Percentiles rank a stretch among this genome's conserved stretches.
These are phyloP conservation scores for Colletotrichum godetiae DNA, from an alignment of 2,329 filamentous ascomycete genomes.

Conservation along the genomic window DNA sequence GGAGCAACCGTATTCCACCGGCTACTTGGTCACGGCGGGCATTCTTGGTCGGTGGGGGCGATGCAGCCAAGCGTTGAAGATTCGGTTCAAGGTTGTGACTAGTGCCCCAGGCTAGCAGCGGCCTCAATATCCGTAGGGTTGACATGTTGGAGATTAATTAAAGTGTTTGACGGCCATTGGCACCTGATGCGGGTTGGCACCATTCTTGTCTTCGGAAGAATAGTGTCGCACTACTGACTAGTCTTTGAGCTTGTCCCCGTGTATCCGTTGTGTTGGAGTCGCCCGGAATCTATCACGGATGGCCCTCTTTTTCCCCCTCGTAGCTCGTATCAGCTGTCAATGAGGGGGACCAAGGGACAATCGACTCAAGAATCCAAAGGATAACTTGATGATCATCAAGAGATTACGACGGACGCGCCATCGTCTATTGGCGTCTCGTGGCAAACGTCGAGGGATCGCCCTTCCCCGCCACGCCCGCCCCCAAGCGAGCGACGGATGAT, in stretches of 20 bases:
- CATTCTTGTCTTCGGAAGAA: constrained; percentile 28
- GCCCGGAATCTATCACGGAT: background rate
- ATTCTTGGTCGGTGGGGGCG: background rate
- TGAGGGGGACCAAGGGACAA: background rate
- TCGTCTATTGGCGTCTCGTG: constrained; percentile 6
- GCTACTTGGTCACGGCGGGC: background rate
- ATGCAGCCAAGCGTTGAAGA: constrained; percentile 22
- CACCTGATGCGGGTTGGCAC: constrained; percentile 15
- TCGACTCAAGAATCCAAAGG: background rate
- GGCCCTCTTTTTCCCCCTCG: constrained; percentile 2
- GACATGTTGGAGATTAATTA: constrained; percentile 30
- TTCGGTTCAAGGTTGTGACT: constrained; percentile 29
- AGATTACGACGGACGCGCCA: constrained; percentile 7
- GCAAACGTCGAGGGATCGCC: constrained; percentile 9
- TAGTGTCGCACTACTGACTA: constrained; percentile 34
- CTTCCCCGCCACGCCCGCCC: background rate
- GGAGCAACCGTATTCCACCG: constrained; percentile 33
- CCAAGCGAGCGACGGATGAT: constrained; percentile 19
- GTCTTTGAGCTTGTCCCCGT: constrained; percentile 27
- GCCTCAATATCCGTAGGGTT: constrained; percentile 34
- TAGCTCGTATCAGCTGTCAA: background rate
- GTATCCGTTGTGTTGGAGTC: constrained; percentile 3
- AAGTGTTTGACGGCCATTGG: constrained; percentile 23
- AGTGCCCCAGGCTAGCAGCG: constrained; percentile 15
- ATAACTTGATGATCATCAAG: background rate